Evolutionary conservation across 805 yeast genomes (phyloP), one percentile per base, ranked within the genome.

Genomic region (Wickerhamomyces chambardii): DNA sequence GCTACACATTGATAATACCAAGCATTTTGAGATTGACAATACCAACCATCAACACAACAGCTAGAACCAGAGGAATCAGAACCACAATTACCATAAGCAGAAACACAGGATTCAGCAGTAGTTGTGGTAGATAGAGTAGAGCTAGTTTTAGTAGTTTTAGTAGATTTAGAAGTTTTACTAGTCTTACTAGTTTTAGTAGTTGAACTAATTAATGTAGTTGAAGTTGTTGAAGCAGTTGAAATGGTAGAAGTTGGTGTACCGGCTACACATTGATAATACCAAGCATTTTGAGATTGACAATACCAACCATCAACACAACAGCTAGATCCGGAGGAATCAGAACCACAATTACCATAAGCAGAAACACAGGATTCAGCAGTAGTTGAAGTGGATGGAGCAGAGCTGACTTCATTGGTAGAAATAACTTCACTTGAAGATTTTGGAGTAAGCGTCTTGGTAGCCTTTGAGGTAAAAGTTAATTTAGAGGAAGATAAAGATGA

Each of bases 321-420:
- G 9, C 37, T 32, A 12, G 40, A 33, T 16, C 44, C 40, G 6
- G 30, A 17, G 27, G 17, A 40, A 15, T 31, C 22, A 19, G 22
- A 19, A 19, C 51, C 51, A 39, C 51, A 45, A 24, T 36, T 42
- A 4, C 34, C 44, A 26, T 41, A 41, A 6, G 24, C 30, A 9
- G 24, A 11, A 4, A n/a, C 25, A 27, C 31, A 35, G 29, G 36
- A 15, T 14, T 31, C 10, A 12, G 31, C 14, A 22, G 29, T 16
- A 16, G 17, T 31, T 22, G 29, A 27, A n/a, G 33, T 11, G 2
- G 37, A 31, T 17, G 35, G n/a, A n/a, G 15, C n/a, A 34, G 29
- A 15, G 30, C 26, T 5, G 31, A 29, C 26, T 31, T 15, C 12
- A 29, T 29, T 24, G 30, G 22, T 19, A 17, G 31, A 27, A 17